A percentile compares a stretch with the other conserved stretches of the same genome.
Evolutionary conservation across 2,329 filamentous ascomycete genomes (phyloP).

Genomic region (Emergomyces orientalis): DNA sequence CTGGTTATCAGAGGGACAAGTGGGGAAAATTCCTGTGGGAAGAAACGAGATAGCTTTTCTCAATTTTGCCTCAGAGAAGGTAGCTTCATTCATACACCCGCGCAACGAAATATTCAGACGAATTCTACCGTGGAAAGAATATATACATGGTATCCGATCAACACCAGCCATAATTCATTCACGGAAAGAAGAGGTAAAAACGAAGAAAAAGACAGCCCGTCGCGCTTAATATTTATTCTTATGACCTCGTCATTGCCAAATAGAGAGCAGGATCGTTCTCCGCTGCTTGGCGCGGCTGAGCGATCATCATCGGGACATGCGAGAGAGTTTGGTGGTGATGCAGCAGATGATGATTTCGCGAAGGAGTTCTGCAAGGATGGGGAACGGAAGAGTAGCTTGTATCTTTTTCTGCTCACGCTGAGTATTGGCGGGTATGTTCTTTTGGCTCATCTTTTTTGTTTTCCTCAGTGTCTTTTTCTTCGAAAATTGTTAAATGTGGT

Average conservation of each 20-base stretch:
- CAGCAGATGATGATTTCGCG: constrained; percentile 16
- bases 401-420: constrained; percentile 75
- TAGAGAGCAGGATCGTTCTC: constrained; percentile 14
- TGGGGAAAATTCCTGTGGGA: too few species aligned
- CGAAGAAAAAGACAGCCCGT: not conserved
- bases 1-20: too few species aligned
- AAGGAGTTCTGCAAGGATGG: constrained; percentile 45
- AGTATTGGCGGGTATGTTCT: constrained; percentile 60
- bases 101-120: too few species aligned
- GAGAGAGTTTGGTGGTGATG: constrained; percentile 16
- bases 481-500: constrained; percentile 2
- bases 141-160: not conserved
- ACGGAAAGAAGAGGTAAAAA: not conserved
- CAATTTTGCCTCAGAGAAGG: too few species aligned
- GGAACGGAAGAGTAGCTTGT: constrained; percentile 65
- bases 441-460: not conserved
- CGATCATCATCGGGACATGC: not conserved
- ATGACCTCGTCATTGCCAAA: constrained; percentile 8
- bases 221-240: not conserved
- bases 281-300: constrained; percentile 11
- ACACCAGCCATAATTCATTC: not conserved
- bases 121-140: not conserved
- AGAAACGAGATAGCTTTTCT: too few species aligned
- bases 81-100: too few species aligned
- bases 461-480: not conserved